Base-by-base conservation (phyloP, 1,284 basidiomycete species). In the Malassezia slooffiae region DNA sequence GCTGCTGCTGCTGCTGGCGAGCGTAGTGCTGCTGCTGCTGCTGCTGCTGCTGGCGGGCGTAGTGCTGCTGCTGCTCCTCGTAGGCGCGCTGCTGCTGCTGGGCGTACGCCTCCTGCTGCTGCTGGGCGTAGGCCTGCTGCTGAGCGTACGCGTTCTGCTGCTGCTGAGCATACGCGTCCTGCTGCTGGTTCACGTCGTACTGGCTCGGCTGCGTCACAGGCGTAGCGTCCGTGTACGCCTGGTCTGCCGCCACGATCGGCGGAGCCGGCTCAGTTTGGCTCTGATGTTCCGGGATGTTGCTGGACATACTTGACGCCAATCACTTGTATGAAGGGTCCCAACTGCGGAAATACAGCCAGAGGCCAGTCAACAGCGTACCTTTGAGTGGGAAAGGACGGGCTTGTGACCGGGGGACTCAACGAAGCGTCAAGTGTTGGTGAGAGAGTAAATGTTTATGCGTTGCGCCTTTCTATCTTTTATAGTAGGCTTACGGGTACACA, bases 241-340 rank as follows among this genome's bases (percentile, higher is more conserved):
- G 29, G 41, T 48, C 41, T 5, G 46, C 46, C 30, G 35, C 40
- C 37, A 48, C 46, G 20, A 48, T 48, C 17, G 46, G 46, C 23
- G 46, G 46, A 24, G 46, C 38, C 6, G 41, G 41, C n/a, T 36
- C 46, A 12, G 28, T 32, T 17, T 42, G 46, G 15, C 35, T n/a
- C n/a, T n/a, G n/a, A n/a, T n/a, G n/a, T n/a, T n/a, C n/a, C n/a
- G n/a, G n/a, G n/a, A n/a, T 36, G 37, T 39, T 35, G 12, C 34
- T 16, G 34, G 32, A 34, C 23, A 33, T 29, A 20, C 33, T 35
- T 5, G 27, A 22, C 28, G n/a, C n/a, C n/a, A n/a, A n/a, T n/a
- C n/a, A n/a, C n/a, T n/a, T n/a, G n/a, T n/a, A n/a, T 38, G 36
- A 41, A 15, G 34, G 26, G 21, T 35, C 45, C 45, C 34, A 35